phyloP scores from a whole-genome alignment of 495 filamentous ascomycete species.

The Lasiosphaeria ovina region DNA sequence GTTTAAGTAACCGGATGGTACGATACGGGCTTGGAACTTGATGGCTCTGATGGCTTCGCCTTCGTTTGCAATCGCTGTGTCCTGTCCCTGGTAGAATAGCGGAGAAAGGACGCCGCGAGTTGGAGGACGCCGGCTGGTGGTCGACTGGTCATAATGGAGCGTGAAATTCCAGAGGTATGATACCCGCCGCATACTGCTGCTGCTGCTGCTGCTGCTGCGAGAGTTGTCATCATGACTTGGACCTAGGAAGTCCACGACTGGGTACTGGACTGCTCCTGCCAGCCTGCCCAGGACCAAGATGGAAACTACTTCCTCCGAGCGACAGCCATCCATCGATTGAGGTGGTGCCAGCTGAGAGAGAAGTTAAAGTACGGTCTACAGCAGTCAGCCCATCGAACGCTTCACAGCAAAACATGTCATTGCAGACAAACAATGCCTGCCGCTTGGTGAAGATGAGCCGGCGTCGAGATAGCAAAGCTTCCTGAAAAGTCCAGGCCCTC shows the following conservation, averaged over 20 bases:
- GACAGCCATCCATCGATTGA: background rate
- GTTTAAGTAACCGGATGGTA: background rate
- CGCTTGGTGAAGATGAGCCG: background rate
- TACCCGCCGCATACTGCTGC: background rate
- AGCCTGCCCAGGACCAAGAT: background rate
- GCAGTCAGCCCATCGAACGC: background rate
- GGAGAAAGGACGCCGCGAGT: background rate
- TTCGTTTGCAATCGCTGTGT: background rate
- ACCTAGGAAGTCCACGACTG: background rate
- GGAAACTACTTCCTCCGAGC: background rate
- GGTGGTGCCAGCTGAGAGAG: background rate
- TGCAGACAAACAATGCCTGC: background rate
- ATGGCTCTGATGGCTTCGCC: background rate
- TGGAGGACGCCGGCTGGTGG: background rate
- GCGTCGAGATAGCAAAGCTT: background rate
- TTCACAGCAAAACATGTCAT: background rate
- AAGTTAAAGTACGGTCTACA: background rate
- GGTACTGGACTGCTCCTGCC: background rate
- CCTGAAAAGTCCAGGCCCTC: background rate
- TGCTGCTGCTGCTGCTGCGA: too few species aligned
- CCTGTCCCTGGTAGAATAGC: background rate
- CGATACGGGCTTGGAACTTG: background rate
- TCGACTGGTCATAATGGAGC: background rate
- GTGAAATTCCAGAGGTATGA: background rate
- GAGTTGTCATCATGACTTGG: background rate